A percentile compares a stretch with the other conserved stretches of the same genome.
Conservation (phyloP, 805 yeast species). For the Saccharomyces jurei region DNA sequence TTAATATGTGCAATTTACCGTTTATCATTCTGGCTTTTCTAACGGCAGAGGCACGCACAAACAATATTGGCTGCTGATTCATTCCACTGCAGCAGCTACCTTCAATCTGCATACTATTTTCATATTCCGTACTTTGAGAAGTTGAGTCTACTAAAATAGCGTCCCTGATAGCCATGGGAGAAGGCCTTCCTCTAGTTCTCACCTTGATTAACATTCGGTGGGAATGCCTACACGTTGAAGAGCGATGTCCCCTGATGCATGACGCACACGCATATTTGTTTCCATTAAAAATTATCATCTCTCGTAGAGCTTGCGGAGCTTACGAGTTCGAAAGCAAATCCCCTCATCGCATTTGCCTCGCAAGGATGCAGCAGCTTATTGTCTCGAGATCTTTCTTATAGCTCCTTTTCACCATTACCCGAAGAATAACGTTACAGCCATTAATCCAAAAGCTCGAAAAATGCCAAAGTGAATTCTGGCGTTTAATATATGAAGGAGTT, state of each 20-base stretch:
- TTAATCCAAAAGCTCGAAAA: not conserved
- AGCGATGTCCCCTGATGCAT: slow-evolving; percentile 89
- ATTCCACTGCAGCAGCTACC: slow-evolving; percentile 13
- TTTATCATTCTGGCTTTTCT: slow-evolving; percentile 24
- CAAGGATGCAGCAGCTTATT: not conserved
- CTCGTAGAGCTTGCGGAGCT: not conserved
- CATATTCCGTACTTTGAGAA: slow-evolving; percentile 15
- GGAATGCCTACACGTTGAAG: slow-evolving; percentile 78
- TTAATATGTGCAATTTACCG: slow-evolving; percentile 25
- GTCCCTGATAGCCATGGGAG: slow-evolving; percentile 37
- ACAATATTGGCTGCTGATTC: slow-evolving; percentile 26
- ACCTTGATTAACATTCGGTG: slow-evolving; percentile 76
- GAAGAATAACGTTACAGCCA: not conserved
- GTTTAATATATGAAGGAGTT: not conserved
- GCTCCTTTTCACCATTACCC: not conserved
- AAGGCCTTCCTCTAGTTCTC: slow-evolving; percentile 83
- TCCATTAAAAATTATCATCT: slow-evolving; percentile 71
- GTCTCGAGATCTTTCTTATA: not conserved
- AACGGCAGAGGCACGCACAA: slow-evolving; percentile 20
- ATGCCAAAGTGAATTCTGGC: not conserved
- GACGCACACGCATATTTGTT: slow-evolving; percentile 76
- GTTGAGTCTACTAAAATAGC: slow-evolving; percentile 27
- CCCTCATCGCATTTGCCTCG: not conserved
- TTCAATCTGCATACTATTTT: slow-evolving; percentile 1
- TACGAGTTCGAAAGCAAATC: not conserved